These are phyloP conservation scores for Penicillium sp. DNA, from an alignment of 2,329 filamentous ascomycete species.

Conservation along the genomic window DNA sequence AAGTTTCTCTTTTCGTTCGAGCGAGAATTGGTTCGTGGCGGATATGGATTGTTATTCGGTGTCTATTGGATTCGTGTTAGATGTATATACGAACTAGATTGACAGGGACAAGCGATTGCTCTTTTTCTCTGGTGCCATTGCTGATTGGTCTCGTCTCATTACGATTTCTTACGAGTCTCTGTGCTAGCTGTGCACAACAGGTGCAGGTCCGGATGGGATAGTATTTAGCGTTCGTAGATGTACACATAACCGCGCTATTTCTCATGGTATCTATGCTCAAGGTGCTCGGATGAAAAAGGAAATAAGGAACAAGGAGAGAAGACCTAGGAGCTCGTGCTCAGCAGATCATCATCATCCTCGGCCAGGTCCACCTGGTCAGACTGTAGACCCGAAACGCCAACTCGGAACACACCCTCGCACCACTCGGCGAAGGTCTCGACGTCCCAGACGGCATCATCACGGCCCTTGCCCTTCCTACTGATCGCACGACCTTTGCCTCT, in stretches of 20 bases:
- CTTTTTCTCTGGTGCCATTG: background rate
- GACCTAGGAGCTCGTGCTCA: slow-evolving; percentile 18
- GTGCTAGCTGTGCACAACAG: too few species aligned
- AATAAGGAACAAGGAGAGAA: slow-evolving; percentile 1
- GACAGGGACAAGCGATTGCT: background rate
- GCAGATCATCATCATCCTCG: slow-evolving; percentile 30
- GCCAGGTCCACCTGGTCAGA: slow-evolving; percentile 22
- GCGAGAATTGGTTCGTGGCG: background rate
- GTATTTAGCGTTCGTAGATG: slow-evolving; percentile 7
- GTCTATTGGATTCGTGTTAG: slow-evolving; percentile 1
- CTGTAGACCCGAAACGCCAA: slow-evolving; percentile 45
- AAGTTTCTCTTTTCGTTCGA: slow-evolving; percentile 7
- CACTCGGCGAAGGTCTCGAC: slow-evolving; percentile 63
- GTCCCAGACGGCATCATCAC: slow-evolving; percentile 63
- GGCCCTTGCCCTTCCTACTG: slow-evolving; percentile 56
- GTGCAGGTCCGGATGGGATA: too few species aligned
- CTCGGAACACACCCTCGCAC: slow-evolving; percentile 58
- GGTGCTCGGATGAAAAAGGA: background rate
- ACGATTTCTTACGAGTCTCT: too few species aligned
- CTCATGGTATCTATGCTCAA: slow-evolving; percentile 20
- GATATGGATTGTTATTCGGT: slow-evolving; percentile 1
- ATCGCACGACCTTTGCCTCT: slow-evolving; percentile 34
- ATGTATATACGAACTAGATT: slow-evolving; percentile 5
- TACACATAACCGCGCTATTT: slow-evolving; percentile 12
- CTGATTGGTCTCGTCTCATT: too few species aligned